phyloP scores from a whole-genome alignment of 139 green algal species.

The Closterium sp. region DNA sequence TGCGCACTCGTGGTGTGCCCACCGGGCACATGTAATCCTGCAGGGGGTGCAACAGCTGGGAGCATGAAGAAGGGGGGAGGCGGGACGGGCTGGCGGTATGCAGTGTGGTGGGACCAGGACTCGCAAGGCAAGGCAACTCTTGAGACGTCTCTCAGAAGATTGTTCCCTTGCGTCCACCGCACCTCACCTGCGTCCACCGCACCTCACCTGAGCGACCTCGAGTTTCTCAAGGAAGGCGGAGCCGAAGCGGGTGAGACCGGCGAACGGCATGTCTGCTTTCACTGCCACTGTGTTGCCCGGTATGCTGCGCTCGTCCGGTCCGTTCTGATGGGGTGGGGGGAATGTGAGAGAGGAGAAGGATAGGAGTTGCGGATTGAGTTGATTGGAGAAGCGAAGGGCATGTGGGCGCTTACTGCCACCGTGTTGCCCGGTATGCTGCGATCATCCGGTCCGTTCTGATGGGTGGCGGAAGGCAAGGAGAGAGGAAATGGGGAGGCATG shows the following conservation, averaged over 20 bases:
- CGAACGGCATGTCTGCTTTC: slow-evolving; percentile 84
- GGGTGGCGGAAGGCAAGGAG: too few relatives aligned
- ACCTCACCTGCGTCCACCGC: too few relatives aligned
- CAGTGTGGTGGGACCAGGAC: too few relatives aligned
- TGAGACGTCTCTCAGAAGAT: not conserved
- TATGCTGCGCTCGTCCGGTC: slow-evolving; percentile 74
- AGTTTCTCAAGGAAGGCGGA: slow-evolving; percentile 90
- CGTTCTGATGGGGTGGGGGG: slow-evolving; percentile 53
- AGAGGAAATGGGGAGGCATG: not conserved
- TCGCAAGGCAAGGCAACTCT: too few relatives aligned
- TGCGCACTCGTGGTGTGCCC: slow-evolving; percentile 86
- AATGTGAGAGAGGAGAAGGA: too few relatives aligned
- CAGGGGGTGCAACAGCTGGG: slow-evolving; percentile 54
- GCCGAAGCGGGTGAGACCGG: slow-evolving; percentile 51
- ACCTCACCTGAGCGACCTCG: slow-evolving; percentile 61
- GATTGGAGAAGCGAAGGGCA: slow-evolving; percentile 59
- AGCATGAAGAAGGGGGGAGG: not conserved
- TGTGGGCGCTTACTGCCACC: slow-evolving; percentile 89
- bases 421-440: slow-evolving; percentile 91
- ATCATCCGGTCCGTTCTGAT: slow-evolving; percentile 73
- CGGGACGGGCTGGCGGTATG: too few relatives aligned
- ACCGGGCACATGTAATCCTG: slow-evolving; percentile 89
- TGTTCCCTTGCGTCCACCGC: too few relatives aligned
- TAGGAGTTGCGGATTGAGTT: not conserved
- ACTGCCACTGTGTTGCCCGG: slow-evolving; percentile 96